phyloP scores from a whole-genome alignment of 2,329 filamentous ascomycete genomes.

The Pyrenochaeta sp. region DNA sequence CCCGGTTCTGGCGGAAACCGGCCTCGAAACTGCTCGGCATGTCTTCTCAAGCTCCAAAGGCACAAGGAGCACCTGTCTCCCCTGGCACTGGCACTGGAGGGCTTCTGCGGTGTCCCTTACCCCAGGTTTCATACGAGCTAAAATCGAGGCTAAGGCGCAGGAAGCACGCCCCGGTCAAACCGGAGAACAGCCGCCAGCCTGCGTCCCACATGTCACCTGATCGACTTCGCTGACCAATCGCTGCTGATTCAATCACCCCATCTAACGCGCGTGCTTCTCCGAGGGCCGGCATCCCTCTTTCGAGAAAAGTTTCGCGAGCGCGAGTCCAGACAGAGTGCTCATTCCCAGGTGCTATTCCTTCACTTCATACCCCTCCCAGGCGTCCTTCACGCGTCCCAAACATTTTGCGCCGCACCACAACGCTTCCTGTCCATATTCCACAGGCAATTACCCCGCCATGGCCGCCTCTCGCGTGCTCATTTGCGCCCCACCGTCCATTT shows the following conservation, averaged over 20 bases:
- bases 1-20: neutral
- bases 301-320: slow-evolving; percentile 33
- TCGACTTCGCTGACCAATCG: slow-evolving; percentile 18
- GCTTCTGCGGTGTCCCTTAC: slow-evolving; percentile 2
- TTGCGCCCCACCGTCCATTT: slow-evolving; percentile 88
- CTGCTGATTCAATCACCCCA: slow-evolving; percentile 8
- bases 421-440: neutral
- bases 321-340: slow-evolving; percentile 27
- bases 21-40: neutral
- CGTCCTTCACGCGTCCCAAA: neutral
- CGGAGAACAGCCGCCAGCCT: neutral
- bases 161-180: neutral
- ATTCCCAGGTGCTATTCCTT: slow-evolving; percentile 14
- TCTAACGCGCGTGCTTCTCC: slow-evolving; percentile 27
- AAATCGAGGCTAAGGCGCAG: neutral
- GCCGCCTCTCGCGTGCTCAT: slow-evolving; percentile 72
- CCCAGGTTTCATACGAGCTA: slow-evolving; percentile 17
- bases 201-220: slow-evolving; percentile 11
- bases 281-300: slow-evolving; percentile 34
- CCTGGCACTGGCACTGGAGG: neutral
- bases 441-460: slow-evolving; percentile 36
- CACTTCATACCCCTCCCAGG: neutral
- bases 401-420: neutral
- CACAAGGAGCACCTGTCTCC: neutral
- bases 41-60: neutral